Conservation (phyloP, 208 protist genomes). For the Acanthamoeba quina region DNA sequence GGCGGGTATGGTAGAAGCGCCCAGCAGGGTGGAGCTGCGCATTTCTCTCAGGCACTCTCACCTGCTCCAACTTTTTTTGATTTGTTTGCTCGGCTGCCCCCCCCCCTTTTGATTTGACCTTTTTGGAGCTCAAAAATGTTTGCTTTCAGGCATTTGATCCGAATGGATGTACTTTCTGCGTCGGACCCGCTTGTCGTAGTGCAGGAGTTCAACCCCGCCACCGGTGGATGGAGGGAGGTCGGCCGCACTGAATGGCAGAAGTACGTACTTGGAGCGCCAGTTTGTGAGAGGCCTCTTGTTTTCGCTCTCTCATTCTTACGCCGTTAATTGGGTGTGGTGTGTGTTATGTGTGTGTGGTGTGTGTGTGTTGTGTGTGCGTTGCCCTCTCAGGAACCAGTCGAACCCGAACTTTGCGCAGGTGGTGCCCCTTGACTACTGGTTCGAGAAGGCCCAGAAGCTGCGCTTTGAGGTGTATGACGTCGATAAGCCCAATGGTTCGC, state of each 20-base stretch:
- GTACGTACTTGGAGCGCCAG: neutral
- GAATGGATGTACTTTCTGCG: neutral
- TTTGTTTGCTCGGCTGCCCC: too few species aligned
- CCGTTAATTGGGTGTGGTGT: too few species aligned
- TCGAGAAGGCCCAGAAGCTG: slow-evolving; percentile 68
- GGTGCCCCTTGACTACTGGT: slow-evolving; percentile 50
- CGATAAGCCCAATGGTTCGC: neutral
- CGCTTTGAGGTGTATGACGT: slow-evolving; percentile 31
- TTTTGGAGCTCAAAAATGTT: neutral
- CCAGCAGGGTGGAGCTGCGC: slow-evolving; percentile 32
- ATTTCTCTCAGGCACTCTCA: neutral
- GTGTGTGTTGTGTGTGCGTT: neutral
- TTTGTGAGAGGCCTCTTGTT: neutral
- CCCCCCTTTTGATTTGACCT: too few species aligned
- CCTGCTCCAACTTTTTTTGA: too few species aligned
- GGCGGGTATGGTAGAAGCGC: too few species aligned
- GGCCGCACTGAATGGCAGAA: slow-evolving; percentile 36
- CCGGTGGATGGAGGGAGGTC: slow-evolving; percentile 11
- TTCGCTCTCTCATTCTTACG: neutral
- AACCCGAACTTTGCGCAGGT: slow-evolving; percentile 1
- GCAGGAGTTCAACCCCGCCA: neutral
- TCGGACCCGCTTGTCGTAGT: slow-evolving; percentile 61
- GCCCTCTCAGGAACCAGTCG: slow-evolving; percentile 23
- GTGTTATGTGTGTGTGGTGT: too few species aligned
- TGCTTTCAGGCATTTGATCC: neutral